Conservation (phyloP, 306 rosid species). For the Styphnolobium japonicum region DNA sequence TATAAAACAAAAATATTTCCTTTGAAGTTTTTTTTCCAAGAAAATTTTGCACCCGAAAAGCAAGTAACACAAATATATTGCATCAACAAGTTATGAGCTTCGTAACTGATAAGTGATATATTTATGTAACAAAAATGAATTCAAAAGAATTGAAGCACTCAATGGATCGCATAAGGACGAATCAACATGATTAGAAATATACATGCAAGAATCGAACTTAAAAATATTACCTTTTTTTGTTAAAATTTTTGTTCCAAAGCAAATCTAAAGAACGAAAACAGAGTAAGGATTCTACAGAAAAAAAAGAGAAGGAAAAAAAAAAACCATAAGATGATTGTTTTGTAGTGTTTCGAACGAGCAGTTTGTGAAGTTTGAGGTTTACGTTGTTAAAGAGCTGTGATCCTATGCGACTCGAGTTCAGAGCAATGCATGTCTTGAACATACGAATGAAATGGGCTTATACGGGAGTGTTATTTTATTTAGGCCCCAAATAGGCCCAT, state of each 20-base stretch:
- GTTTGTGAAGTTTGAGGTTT: constrained; percentile 25
- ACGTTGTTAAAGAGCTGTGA: background rate
- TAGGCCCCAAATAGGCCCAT: too few species aligned
- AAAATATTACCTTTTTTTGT: constrained; percentile 8
- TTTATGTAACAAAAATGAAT: background rate
- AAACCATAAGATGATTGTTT: background rate
- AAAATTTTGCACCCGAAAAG: background rate
- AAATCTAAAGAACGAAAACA: background rate
- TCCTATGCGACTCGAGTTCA: background rate
- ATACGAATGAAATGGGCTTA: too few species aligned
- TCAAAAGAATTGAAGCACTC: background rate
- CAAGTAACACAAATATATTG: background rate
- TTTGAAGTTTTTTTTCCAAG: background rate
- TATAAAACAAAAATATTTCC: background rate
- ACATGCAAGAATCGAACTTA: background rate
- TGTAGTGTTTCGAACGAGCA: background rate
- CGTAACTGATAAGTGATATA: background rate
- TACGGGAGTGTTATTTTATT: too few species aligned
- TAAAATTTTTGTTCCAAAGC: background rate
- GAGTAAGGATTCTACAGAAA: background rate
- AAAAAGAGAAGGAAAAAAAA: background rate
- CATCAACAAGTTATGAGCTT: background rate
- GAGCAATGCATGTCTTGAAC: constrained; percentile 11
- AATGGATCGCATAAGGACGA: background rate
- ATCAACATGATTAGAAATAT: background rate